Conservation (phyloP, 1,284 basidiomycete genomes). For the Marasmius oreades region DNA sequence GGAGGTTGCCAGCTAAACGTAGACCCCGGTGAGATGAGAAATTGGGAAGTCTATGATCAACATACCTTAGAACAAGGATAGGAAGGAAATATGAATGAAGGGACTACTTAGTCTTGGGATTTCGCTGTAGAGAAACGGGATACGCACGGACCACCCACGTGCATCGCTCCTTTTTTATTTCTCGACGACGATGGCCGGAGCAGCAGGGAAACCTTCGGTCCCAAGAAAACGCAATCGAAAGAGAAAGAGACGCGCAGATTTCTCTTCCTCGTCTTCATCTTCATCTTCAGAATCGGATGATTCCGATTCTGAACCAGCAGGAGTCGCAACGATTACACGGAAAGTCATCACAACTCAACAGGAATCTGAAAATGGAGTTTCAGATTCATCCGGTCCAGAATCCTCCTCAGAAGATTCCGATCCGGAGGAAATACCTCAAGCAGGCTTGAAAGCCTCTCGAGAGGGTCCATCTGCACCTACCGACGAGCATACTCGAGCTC, state of each 20-base stretch:
- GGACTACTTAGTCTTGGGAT: too few species aligned
- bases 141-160: too few species aligned
- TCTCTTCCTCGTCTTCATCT: slow-evolving; percentile 39
- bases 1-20: neutral
- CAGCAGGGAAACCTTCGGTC: slow-evolving; percentile 27
- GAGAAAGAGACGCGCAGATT: slow-evolving; percentile 47
- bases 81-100: too few species aligned
- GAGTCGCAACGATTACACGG: slow-evolving; percentile 8
- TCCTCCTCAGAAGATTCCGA: neutral
- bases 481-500: slow-evolving; percentile 13
- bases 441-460: neutral
- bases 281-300: slow-evolving; percentile 36
- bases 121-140: too few species aligned
- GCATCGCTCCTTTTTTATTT: neutral
- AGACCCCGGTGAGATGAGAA: too few species aligned
- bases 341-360: slow-evolving; percentile 10
- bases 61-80: too few species aligned
- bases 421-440: too few species aligned
- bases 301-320: slow-evolving; percentile 22
- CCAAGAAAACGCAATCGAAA: slow-evolving; percentile 48
- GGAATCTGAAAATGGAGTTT: slow-evolving; percentile 13
- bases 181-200: too few species aligned
- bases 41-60: too few species aligned
- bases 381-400: neutral
- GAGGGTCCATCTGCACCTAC: slow-evolving; percentile 1